phyloP scores from a whole-genome alignment of 768 basidiomycete genomes.

The Tricholoma terreum region DNA sequence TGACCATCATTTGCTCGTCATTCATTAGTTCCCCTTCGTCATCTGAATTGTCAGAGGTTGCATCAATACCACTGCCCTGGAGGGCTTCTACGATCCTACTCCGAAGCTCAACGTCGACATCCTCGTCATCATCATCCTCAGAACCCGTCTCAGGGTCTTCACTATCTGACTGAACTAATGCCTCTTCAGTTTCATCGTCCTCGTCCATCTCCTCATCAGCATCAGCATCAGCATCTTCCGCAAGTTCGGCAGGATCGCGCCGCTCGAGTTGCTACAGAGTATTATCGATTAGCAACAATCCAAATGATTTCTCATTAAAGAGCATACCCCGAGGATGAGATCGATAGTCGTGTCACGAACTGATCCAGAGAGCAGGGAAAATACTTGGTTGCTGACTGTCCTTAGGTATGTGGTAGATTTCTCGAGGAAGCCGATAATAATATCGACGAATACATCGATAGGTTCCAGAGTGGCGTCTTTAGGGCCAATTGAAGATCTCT shows the following conservation, averaged over 20 bases:
- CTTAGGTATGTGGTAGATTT: slow-evolving; percentile 78
- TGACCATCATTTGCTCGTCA: slow-evolving; percentile 97
- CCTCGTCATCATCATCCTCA: slow-evolving; percentile 40
- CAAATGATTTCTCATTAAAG: not conserved
- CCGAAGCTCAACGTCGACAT: slow-evolving; percentile 60
- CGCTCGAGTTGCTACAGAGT: slow-evolving; percentile 75
- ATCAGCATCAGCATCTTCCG: slow-evolving; percentile 45
- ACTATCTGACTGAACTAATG: slow-evolving; percentile 28
- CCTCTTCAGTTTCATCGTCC: slow-evolving; percentile 36
- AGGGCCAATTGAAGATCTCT: slow-evolving; percentile 32
- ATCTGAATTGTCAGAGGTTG: slow-evolving; percentile 54
- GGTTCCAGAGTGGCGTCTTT: slow-evolving; percentile 50
- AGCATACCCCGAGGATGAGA: slow-evolving; percentile 74
- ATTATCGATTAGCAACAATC: not conserved
- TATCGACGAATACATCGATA: slow-evolving; percentile 83
- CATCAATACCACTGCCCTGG: slow-evolving; percentile 54
- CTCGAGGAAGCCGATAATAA: slow-evolving; percentile 88
- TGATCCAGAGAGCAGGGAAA: slow-evolving; percentile 65
- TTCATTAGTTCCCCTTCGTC: slow-evolving; percentile 78
- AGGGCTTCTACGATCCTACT: slow-evolving; percentile 64
- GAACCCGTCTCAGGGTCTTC: slow-evolving; percentile 33
- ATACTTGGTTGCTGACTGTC: slow-evolving; percentile 75
- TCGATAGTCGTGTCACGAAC: slow-evolving; percentile 72
- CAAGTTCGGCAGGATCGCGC: slow-evolving; percentile 55
- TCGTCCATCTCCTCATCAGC: slow-evolving; percentile 44